Percentiles rank a stretch among this genome's conserved stretches.
Conservation (phyloP, 352 stramenopile species). For the Peronosclerospora sorghi region DNA sequence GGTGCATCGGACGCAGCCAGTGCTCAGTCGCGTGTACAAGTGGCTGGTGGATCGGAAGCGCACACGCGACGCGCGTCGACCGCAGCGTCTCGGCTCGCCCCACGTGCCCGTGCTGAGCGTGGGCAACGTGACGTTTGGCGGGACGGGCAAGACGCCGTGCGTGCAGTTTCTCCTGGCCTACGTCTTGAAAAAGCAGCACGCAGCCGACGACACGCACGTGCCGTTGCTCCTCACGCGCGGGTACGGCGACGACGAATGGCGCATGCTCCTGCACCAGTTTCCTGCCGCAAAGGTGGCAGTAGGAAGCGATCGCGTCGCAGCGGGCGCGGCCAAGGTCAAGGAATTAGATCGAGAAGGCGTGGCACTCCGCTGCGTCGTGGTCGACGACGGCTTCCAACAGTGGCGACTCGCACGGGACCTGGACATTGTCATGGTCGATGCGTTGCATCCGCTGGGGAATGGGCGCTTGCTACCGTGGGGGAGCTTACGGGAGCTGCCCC, state of each 20-base stretch:
- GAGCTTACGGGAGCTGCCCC: conserved; percentile 39
- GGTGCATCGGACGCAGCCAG: conserved; percentile 10
- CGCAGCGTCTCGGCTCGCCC: conserved; percentile 18
- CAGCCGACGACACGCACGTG: conserved; percentile 4
- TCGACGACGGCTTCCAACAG: conserved; percentile 67
- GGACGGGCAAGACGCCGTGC: conserved; percentile 64
- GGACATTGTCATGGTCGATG: conserved; percentile 65
- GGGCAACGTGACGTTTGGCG: conserved; percentile 60
- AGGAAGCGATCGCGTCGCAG: conserved; percentile 14
- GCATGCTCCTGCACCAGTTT: conserved; percentile 36
- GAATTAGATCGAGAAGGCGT: conserved; percentile 6
- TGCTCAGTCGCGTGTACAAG: conserved; percentile 33
- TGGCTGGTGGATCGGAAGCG: conserved; percentile 25
- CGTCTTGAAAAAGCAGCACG: conserved; percentile 2
- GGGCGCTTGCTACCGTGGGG: conserved; percentile 38
- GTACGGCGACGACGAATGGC: conserved; percentile 64
- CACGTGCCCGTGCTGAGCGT: conserved; percentile 46
- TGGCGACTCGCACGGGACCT: conserved; percentile 49
- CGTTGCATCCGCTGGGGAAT: conserved; percentile 58
- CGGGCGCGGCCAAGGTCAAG: conserved; percentile 27
- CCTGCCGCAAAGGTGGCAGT: conserved; percentile 30
- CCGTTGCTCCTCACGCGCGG: conserved; percentile 47
- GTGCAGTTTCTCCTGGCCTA: conserved; percentile 31
- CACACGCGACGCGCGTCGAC: conserved; percentile 7
- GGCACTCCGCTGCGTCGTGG: conserved; percentile 29